Conservation (phyloP, 495 filamentous ascomycete genomes). For the Aspergillus campestris region DNA sequence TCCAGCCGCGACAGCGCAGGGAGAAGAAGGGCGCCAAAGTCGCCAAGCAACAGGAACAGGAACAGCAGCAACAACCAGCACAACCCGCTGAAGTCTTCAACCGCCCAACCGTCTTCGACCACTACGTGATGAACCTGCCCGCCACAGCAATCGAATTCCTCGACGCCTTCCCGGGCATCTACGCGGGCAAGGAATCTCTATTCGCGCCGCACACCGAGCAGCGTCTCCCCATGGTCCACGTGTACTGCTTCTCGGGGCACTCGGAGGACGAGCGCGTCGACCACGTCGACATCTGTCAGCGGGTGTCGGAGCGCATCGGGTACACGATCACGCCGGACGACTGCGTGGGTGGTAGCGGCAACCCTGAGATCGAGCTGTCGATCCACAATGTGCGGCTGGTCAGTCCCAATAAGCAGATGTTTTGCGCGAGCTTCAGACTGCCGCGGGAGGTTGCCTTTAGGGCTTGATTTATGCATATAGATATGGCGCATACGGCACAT, state of each 20-base stretch:
- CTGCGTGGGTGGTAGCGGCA: slow-evolving; percentile 32
- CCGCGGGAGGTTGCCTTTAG: slow-evolving; percentile 73
- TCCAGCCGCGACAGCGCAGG: slow-evolving; percentile 26
- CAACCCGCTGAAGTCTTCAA: slow-evolving; percentile 39
- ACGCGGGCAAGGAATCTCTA: slow-evolving; percentile 54
- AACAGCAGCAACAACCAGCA: slow-evolving; percentile 15
- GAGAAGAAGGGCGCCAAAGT: slow-evolving; percentile 14
- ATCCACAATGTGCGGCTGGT: slow-evolving; percentile 80
- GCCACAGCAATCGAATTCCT: slow-evolving; percentile 81
- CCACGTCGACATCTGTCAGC: slow-evolving; percentile 56
- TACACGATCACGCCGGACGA: slow-evolving; percentile 52
- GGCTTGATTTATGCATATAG: slow-evolving; percentile 2
- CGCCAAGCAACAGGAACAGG: background rate
- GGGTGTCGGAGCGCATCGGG: slow-evolving; percentile 55
- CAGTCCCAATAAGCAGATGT: slow-evolving; percentile 91
- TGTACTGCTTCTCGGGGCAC: slow-evolving; percentile 81
- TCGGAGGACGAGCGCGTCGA: slow-evolving; percentile 57
- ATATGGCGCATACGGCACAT: no score
- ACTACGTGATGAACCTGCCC: slow-evolving; percentile 97
- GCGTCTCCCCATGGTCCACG: slow-evolving; percentile 74
- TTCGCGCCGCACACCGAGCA: slow-evolving; percentile 52
- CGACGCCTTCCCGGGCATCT: slow-evolving; percentile 75
- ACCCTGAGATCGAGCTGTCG: slow-evolving; percentile 46
- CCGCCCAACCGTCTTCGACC: slow-evolving; percentile 61
- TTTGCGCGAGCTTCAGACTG: slow-evolving; percentile 84